Conservation (phyloP, 2,329 filamentous ascomycete species). For the Xylaria sp. region DNA sequence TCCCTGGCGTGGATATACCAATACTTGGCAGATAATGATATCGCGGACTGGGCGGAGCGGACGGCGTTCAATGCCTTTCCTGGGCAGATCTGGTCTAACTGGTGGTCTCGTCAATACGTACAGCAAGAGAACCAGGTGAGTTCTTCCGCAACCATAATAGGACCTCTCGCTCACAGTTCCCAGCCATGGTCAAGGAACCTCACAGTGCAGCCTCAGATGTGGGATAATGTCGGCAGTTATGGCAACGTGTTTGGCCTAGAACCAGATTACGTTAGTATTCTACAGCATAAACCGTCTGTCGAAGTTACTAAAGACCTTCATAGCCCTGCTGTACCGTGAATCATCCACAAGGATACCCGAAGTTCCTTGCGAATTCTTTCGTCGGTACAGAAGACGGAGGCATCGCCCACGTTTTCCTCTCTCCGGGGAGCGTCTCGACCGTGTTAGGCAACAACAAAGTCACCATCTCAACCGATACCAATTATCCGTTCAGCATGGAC, state of each 20-base stretch:
- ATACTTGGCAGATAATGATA: conserved; percentile 45
- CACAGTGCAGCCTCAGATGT: conserved; percentile 45
- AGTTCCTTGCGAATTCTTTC: conserved; percentile 63
- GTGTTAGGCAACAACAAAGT: conserved; percentile 54
- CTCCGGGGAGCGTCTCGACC: conserved; percentile 57
- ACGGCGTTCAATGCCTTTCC: conserved; percentile 65
- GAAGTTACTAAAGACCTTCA: conserved; percentile 19
- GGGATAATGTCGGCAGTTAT: conserved; percentile 59
- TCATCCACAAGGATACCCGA: conserved; percentile 66
- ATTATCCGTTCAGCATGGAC: conserved; percentile 56
- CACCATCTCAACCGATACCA: conserved; percentile 58
- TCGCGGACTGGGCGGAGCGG: conserved; percentile 61
- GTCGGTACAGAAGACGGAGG: conserved; percentile 57
- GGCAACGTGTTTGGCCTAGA: conserved; percentile 64
- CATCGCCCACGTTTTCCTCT: conserved; percentile 64
- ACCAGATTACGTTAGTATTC: conserved; percentile 55
- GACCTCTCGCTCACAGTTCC: conserved; percentile 17
- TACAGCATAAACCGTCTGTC: background rate
- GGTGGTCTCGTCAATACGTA: conserved; percentile 68
- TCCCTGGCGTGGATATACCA: conserved; percentile 49
- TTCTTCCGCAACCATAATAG: background rate
- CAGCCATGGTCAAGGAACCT: conserved; percentile 59
- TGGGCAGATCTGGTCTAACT: conserved; percentile 60
- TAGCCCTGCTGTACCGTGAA: conserved; percentile 68
- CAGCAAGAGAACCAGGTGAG: conserved; percentile 62